Conservation (phyloP, 345 rosid species). For the Tarenaya hassleriana region DNA sequence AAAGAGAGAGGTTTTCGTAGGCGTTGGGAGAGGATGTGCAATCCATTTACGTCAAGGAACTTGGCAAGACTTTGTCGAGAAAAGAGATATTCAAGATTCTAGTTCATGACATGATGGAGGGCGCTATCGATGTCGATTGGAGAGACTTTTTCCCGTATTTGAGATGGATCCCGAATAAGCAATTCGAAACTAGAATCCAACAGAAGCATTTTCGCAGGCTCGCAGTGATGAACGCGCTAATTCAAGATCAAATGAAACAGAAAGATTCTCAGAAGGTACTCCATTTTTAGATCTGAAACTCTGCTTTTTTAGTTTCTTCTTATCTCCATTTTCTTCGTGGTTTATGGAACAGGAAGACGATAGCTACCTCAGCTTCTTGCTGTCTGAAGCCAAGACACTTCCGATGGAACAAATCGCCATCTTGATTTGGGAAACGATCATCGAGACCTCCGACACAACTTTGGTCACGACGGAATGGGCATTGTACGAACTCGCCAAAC, state of each 20-base stretch:
- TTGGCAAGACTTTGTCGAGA: conserved; percentile 49
- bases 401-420: conserved; percentile 51
- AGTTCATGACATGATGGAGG: conserved; percentile 72
- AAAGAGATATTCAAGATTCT: conserved; percentile 45
- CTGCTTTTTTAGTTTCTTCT: not conserved
- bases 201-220: conserved; percentile 42
- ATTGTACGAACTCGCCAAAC: conserved; percentile 71
- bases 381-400: conserved; percentile 55
- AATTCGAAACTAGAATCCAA: conserved; percentile 45
- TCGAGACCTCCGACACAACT: conserved; percentile 71
- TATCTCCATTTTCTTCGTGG: not conserved
- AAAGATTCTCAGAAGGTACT: conserved; percentile 51
- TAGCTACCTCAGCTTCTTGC: conserved; percentile 52
- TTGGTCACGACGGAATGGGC: conserved; percentile 91
- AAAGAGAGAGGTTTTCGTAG: conserved; percentile 25
- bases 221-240: conserved; percentile 58
- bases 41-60: conserved; percentile 60
- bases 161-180: conserved; percentile 68
- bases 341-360: conserved; percentile 38
- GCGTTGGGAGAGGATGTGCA: conserved; percentile 58
- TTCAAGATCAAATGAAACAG: conserved; percentile 40
- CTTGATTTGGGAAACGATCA: conserved; percentile 72
- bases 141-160: conserved; percentile 91
- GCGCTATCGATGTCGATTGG: conserved; percentile 86
- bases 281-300: not conserved